Percentiles rank a stretch among this genome's conserved stretches.
Evolutionary conservation across 2,329 filamentous ascomycete species (phyloP).

Genomic region (Pseudocercospora musae): DNA sequence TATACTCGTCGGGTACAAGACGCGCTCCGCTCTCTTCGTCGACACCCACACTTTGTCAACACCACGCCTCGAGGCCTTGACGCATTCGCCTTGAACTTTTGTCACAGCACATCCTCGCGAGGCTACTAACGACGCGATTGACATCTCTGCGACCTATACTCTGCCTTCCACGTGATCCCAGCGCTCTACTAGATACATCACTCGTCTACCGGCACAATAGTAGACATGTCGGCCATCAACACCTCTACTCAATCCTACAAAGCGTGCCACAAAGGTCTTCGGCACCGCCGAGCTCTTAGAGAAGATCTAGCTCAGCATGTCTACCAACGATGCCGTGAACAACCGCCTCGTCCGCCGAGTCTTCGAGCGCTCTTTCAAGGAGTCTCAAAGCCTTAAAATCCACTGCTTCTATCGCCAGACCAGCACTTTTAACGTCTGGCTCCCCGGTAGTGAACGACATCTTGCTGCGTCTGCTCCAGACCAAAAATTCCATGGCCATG

Average conservation of each 20-base stretch:
- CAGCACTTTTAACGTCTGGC: background rate
- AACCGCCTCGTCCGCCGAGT: background rate
- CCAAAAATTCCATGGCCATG: background rate
- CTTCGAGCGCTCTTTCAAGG: background rate
- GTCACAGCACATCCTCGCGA: background rate
- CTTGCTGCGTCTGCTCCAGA: background rate
- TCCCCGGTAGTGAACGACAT: background rate
- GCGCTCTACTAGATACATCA: too few relatives aligned
- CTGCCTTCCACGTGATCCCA: too few relatives aligned
- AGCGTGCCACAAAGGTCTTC: background rate
- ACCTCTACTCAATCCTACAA: background rate
- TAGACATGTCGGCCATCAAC: background rate
- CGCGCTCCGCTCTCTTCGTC: background rate
- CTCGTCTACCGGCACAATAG: too few relatives aligned
- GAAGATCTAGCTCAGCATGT: background rate
- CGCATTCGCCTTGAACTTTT: background rate
- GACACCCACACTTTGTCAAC: background rate
- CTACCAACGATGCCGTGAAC: background rate
- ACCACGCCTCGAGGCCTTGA: background rate
- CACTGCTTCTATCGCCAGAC: background rate
- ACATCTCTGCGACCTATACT: too few relatives aligned
- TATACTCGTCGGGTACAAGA: background rate
- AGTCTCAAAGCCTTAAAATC: background rate
- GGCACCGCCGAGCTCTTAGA: background rate
- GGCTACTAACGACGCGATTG: too few relatives aligned